Evolutionary conservation across 345 rosid genomes (phyloP), one percentile per base, ranked within the genome.

Genomic region (Nephelium lappaceum): DNA sequence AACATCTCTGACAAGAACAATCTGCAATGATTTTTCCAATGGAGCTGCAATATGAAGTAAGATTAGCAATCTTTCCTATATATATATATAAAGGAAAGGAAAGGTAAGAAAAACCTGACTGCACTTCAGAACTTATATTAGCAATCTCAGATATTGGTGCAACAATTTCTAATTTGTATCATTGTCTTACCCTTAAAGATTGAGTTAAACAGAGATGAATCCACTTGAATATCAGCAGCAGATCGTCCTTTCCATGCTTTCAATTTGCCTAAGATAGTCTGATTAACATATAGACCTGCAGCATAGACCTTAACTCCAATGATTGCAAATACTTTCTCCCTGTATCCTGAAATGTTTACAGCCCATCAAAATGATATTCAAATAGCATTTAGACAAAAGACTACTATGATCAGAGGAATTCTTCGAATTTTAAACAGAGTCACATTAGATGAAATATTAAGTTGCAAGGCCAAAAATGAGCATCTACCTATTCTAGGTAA

Each of bases 281-380:
- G 87, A 75, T 88, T 81, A 27, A 85, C 72, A 70, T 91, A 93
- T 10, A 93, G 73, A 51, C 95, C 99, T 1, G 95, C 98, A 70
- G 96, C 97, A 71, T 95, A 90, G 80, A 93, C 98, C 87, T 93
- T 92, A 16, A 92, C 93, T 43, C 96, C 93, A 10, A 95, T 88
- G 73, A 93, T 85, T 19, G 96, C 99, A 86, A 93, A 89, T 70
- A 85, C 90, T 80, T 92, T 95, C 90, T 93, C 98, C 84, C 96
- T 88, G 83, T 86, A 90, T 71, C 99, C 98, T 92, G 95, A 73
- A 74, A 80, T 67, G 25, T 67, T 81, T 38, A n/a, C 67, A 62
- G 61, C 55, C 41, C 5, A 65, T 73, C 60, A 64, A 71, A 65
- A 57, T 41, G 60, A 53, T 45, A 25, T 41, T 9, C 31, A 0